Percentiles rank a stretch among this genome's conserved stretches.
These are phyloP conservation scores for Citrus sp. DNA, from an alignment of 345 rosid genomes.

Conservation along the genomic window DNA sequence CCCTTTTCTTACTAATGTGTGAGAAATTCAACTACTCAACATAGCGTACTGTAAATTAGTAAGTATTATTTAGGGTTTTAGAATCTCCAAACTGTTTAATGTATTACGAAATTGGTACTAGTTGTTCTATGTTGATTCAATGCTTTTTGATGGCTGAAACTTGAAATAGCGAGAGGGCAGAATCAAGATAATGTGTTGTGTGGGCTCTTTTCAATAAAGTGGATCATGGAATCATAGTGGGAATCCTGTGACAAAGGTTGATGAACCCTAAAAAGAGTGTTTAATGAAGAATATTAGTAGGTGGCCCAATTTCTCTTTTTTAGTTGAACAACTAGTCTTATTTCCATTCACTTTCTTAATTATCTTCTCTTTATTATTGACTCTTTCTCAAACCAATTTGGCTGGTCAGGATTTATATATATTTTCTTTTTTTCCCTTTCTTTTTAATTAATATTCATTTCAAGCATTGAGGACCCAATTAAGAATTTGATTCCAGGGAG, in stretches of 20 bases:
- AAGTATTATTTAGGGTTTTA: not conserved
- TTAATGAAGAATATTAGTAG: slow-evolving; percentile 14
- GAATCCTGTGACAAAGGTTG: not conserved
- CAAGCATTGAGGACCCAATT: too few relatives aligned
- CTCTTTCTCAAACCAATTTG: not conserved
- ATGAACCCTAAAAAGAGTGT: slow-evolving; percentile 2
- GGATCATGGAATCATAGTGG: slow-evolving; percentile 19
- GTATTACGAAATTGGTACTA: not conserved
- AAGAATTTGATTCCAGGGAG: too few relatives aligned
- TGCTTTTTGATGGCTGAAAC: slow-evolving; percentile 1
- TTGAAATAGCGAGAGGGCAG: not conserved
- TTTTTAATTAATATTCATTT: not conserved
- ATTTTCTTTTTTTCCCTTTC: not conserved
- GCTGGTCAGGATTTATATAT: not conserved
- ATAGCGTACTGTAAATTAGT: not conserved
- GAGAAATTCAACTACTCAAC: too few relatives aligned
- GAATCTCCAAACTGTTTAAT: not conserved
- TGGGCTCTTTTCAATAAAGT: slow-evolving; percentile 1
- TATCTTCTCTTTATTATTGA: not conserved
- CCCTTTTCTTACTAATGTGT: too few relatives aligned
- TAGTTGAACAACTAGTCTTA: not conserved
- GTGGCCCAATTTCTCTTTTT: slow-evolving; percentile 16
- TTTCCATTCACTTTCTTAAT: not conserved
- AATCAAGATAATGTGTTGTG: not conserved
- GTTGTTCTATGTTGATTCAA: not conserved